These are phyloP conservation scores for Globisporangium paroecandrum DNA, from an alignment of 352 stramenopile genomes.

Conservation along the genomic window DNA sequence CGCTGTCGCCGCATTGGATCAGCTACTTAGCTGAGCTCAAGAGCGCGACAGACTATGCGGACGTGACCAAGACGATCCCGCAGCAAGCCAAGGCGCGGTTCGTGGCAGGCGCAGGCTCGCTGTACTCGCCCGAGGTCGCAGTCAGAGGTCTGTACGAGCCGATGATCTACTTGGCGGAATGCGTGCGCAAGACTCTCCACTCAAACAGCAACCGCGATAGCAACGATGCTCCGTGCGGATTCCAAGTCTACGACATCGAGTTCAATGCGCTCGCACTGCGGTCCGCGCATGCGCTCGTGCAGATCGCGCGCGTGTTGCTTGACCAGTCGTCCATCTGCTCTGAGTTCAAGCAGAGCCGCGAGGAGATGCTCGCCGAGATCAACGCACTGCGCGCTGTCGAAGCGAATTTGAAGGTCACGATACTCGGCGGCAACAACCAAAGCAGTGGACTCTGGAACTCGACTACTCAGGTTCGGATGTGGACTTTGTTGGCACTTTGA, in stretches of 20 bases:
- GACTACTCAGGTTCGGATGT: slow-evolving; percentile 34
- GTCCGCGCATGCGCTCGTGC: slow-evolving; percentile 53
- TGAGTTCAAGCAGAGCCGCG: slow-evolving; percentile 34
- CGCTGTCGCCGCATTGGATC: slow-evolving; percentile 68
- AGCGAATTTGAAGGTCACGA: slow-evolving; percentile 28
- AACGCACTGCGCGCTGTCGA: slow-evolving; percentile 26
- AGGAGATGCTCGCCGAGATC: slow-evolving; percentile 48
- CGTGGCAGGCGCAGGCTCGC: slow-evolving; percentile 27
- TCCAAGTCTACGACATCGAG: slow-evolving; percentile 72
- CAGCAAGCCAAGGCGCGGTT: slow-evolving; percentile 48
- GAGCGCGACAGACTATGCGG: slow-evolving; percentile 36
- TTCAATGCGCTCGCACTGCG: slow-evolving; percentile 79
- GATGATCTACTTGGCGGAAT: slow-evolving; percentile 70
- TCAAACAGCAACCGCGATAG: neutral
- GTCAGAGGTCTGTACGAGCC: slow-evolving; percentile 71
- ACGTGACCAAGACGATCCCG: slow-evolving; percentile 46
- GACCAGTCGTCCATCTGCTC: slow-evolving; percentile 61
- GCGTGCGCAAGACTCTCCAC: slow-evolving; percentile 10
- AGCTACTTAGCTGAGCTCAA: slow-evolving; percentile 43
- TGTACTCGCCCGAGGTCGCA: slow-evolving; percentile 31
- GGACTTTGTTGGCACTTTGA: neutral
- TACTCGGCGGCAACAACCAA: slow-evolving; percentile 37
- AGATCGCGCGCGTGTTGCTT: slow-evolving; percentile 61
- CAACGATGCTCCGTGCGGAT: slow-evolving; percentile 11
- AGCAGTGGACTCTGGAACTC: slow-evolving; percentile 62